Conservation (phyloP, 202 grass and related monocot genomes). For the Elaeis oleifera region DNA sequence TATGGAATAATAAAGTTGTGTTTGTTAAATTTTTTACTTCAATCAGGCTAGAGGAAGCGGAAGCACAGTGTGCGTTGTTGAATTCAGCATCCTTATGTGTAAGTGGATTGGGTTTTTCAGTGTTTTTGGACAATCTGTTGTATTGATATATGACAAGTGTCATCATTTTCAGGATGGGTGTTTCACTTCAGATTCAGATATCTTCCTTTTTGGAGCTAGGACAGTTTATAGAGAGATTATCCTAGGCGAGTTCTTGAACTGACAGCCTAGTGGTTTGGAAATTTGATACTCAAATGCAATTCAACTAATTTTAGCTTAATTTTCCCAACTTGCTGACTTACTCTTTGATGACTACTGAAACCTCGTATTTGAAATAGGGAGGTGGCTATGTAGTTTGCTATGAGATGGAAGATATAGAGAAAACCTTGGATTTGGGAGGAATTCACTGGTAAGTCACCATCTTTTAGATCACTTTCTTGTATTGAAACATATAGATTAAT, state of each 20-base stretch:
- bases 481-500: neutral
- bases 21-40: slow-evolving; percentile 3
- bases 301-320: neutral
- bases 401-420: slow-evolving; percentile 91
- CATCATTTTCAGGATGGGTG: slow-evolving; percentile 68
- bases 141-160: slow-evolving; percentile 19
- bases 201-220: slow-evolving; percentile 88
- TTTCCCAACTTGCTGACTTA: slow-evolving; percentile 3
- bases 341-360: slow-evolving; percentile 16
- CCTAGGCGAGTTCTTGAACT: slow-evolving; percentile 44
- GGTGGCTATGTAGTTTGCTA: slow-evolving; percentile 74
- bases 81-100: slow-evolving; percentile 68
- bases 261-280: neutral
- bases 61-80: slow-evolving; percentile 84
- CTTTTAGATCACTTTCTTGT: slow-evolving; percentile 12
- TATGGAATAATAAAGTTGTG: neutral
- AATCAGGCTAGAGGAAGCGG: slow-evolving; percentile 81
- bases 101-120: slow-evolving; percentile 29
- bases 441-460: slow-evolving; percentile 62
- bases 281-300: neutral
- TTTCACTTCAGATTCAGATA: slow-evolving; percentile 83
- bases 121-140: neutral
- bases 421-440: slow-evolving; percentile 85
- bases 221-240: slow-evolving; percentile 95
- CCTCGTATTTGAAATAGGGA: slow-evolving; percentile 36